phyloP scores from a whole-genome alignment of 495 filamentous ascomycete genomes.

The Daldinia decipiens region DNA sequence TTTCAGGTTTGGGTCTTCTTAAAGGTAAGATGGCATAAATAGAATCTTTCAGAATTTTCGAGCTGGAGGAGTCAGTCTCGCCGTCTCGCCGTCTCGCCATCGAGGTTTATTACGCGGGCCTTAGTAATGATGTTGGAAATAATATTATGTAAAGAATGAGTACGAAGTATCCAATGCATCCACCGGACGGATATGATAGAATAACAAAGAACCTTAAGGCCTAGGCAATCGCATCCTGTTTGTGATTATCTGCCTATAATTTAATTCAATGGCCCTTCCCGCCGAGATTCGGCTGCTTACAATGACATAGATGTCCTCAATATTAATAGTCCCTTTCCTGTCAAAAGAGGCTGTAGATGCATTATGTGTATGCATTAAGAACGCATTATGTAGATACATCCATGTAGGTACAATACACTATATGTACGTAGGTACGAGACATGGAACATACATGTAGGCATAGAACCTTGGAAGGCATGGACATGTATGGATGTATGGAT shows the following conservation, averaged over 20 bases:
- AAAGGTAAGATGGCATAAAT: background rate
- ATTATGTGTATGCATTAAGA: background rate
- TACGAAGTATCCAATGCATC: background rate
- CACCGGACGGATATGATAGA: constrained; percentile 1
- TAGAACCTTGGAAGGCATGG: too few relatives aligned
- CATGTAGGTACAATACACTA: background rate
- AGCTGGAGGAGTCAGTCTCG: background rate
- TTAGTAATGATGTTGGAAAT: background rate
- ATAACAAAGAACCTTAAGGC: background rate
- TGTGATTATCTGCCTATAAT: background rate
- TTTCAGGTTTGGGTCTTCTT: constrained; percentile 5
- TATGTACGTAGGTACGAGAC: background rate
- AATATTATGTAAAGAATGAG: too few relatives aligned
- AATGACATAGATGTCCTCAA: background rate
- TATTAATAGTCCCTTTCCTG: background rate
- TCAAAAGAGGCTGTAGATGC: background rate
- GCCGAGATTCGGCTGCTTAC: background rate
- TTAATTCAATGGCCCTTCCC: background rate
- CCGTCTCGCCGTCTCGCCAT: background rate
- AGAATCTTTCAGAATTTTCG: background rate
- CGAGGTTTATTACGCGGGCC: background rate
- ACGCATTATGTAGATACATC: constrained; percentile 9
- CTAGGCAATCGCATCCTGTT: background rate
- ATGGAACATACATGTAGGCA: background rate
- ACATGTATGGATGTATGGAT: too few relatives aligned